phyloP scores from a whole-genome alignment of 352 stramenopile species.

The Blastocystis sp. region DNA sequence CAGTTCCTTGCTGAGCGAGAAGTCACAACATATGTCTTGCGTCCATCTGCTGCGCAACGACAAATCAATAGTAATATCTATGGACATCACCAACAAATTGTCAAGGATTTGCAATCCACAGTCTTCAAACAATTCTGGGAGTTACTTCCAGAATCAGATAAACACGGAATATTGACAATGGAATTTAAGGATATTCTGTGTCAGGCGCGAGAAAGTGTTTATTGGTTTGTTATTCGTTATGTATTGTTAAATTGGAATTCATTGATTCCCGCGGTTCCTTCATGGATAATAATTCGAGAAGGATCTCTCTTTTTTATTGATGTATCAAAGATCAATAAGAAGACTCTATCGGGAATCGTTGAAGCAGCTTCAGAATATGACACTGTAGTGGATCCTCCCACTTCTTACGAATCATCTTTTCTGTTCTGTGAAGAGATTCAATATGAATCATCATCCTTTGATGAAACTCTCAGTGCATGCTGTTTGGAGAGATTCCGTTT shows the following conservation, averaged over 20 bases:
- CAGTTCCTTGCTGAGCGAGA: constrained; percentile 11
- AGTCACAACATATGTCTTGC: neutral
- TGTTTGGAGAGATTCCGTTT: constrained; percentile 37
- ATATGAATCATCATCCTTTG: neutral
- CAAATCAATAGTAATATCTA: neutral
- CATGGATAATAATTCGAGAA: neutral
- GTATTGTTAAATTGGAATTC: neutral
- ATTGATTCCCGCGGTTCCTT: neutral
- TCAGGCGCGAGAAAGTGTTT: constrained; percentile 17
- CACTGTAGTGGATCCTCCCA: neutral
- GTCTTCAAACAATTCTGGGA: constrained; percentile 26
- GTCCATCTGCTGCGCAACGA: neutral
- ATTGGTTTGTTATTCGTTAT: constrained; percentile 48
- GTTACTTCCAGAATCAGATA: neutral
- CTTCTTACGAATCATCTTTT: neutral
- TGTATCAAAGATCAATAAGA: neutral
- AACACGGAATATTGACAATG: neutral
- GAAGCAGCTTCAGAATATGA: neutral
- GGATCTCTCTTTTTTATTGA: neutral
- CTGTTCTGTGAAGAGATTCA: constrained; percentile 10
- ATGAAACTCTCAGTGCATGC: neutral
- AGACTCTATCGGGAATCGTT: neutral
- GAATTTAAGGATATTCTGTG: constrained; percentile 13
- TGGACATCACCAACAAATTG: neutral
- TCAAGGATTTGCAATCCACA: neutral